These are phyloP conservation scores for Cercospora zeae-maydis DNA, from an alignment of 2,329 filamentous ascomycete species.

Conservation along the genomic window DNA sequence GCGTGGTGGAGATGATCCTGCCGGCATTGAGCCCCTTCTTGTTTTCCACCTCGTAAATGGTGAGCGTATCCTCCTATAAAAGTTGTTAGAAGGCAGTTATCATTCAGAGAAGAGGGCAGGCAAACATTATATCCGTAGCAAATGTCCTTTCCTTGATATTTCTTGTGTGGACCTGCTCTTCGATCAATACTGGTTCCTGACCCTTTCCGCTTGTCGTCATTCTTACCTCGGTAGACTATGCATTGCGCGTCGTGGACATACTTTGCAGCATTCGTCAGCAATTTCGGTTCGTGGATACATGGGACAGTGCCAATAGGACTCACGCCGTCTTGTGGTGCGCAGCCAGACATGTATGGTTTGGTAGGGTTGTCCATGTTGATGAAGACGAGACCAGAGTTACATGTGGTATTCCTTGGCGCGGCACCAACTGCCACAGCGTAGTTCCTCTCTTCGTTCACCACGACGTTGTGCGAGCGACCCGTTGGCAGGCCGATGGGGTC, in stretches of 20 bases:
- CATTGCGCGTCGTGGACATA: conserved; percentile 57
- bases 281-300: neutral
- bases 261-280: neutral
- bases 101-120: neutral
- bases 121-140: conserved; percentile 52
- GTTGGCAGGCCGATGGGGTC: conserved; percentile 12
- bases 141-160: conserved; percentile 47
- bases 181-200: too few species aligned
- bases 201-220: too few species aligned
- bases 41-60: conserved; percentile 47
- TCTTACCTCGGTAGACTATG: conserved; percentile 50
- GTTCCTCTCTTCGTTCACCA: conserved; percentile 49
- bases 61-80: conserved; percentile 39
- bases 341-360: conserved; percentile 51
- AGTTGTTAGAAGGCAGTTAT: neutral
- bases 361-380: conserved; percentile 52
- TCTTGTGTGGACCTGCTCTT: conserved; percentile 46
- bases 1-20: conserved; percentile 48
- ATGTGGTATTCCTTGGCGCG: conserved; percentile 43
- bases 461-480: conserved; percentile 50
- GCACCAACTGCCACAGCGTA: conserved; percentile 46
- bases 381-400: conserved; percentile 52
- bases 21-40: conserved; percentile 32
- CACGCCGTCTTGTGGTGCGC: conserved; percentile 48
- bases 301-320: neutral